A percentile compares a stretch with the other conserved stretches of the same genome.
phyloP scores from a whole-genome alignment of 768 basidiomycete genomes.

The Boletellus sp. region DNA sequence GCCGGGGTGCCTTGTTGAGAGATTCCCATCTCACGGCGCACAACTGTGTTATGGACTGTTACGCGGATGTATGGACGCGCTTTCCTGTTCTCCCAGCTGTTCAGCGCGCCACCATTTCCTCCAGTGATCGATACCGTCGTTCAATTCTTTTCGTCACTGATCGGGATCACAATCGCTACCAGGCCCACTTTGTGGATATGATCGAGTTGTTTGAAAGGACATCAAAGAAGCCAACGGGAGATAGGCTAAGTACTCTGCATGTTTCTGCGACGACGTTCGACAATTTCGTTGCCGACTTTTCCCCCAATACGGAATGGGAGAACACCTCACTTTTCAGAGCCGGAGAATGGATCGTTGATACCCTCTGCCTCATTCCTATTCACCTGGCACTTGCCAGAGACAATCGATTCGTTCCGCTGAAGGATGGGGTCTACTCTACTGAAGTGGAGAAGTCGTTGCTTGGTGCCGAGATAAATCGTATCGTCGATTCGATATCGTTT shows the following conservation, averaged over 20 bases:
- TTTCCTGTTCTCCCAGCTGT: conserved; percentile 56
- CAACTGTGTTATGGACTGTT: conserved; percentile 52
- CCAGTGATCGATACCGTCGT: conserved; percentile 28
- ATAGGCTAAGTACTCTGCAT: conserved; percentile 35
- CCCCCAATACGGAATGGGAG: conserved; percentile 15
- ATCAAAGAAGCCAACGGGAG: conserved; percentile 51
- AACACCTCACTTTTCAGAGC: conserved; percentile 36
- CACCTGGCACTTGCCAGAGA: conserved; percentile 59
- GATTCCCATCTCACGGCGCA: conserved; percentile 30
- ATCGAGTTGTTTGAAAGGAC: conserved; percentile 45
- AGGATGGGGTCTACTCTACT: conserved; percentile 49
- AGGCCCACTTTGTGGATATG: conserved; percentile 42
- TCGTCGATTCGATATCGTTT: conserved; percentile 54
- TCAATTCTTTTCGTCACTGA: conserved; percentile 44
- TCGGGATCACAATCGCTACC: conserved; percentile 33
- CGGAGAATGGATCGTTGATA: conserved; percentile 61
- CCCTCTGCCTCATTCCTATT: conserved; percentile 62
- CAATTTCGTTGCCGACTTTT: conserved; percentile 15
- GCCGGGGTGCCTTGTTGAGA: conserved; percentile 17
- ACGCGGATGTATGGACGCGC: conserved; percentile 55
- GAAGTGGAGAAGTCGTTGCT: conserved; percentile 51
- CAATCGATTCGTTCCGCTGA: conserved; percentile 58
- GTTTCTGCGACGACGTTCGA: conserved; percentile 31
- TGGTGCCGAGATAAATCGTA: conserved; percentile 54
- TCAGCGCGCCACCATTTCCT: conserved; percentile 40